Conservation (phyloP, 768 basidiomycete species). For the Lactifluus echinatus region DNA sequence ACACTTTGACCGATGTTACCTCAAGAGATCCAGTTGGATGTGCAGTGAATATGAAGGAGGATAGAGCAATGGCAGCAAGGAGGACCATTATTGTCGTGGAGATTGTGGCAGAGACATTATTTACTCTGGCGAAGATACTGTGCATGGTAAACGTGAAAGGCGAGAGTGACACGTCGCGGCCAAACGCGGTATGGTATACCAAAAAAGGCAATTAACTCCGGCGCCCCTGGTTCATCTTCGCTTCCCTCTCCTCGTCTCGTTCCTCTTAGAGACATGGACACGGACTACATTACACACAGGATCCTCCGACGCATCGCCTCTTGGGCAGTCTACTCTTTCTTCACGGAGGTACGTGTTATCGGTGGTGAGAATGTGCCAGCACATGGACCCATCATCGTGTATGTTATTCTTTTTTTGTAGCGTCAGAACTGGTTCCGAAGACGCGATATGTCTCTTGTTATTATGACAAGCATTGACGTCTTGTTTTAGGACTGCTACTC, state of each 20-base stretch:
- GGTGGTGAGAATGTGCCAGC: slow-evolving; percentile 82
- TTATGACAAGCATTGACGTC: slow-evolving; percentile 7
- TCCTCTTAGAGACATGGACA: slow-evolving; percentile 24
- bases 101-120: slow-evolving; percentile 63
- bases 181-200: neutral
- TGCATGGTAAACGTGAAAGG: slow-evolving; percentile 42
- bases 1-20: slow-evolving; percentile 73
- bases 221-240: neutral
- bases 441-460: neutral
- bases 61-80: slow-evolving; percentile 61
- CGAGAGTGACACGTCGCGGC: slow-evolving; percentile 1
- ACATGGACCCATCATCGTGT: slow-evolving; percentile 91
- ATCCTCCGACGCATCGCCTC: slow-evolving; percentile 62
- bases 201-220: neutral
- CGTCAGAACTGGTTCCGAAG: neutral
- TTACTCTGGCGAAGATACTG: slow-evolving; percentile 57
- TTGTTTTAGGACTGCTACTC: slow-evolving; percentile 59
- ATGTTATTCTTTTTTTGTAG: slow-evolving; percentile 23
- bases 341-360: slow-evolving; percentile 78
- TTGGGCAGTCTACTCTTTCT: slow-evolving; percentile 78
- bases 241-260: neutral
- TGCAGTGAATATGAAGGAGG: slow-evolving; percentile 57
- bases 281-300: slow-evolving; percentile 48
- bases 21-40: slow-evolving; percentile 48
- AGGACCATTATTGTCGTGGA: slow-evolving; percentile 70